phyloP scores from a whole-genome alignment of 495 filamentous ascomycete genomes.

The Trypethelium eluteriae region DNA sequence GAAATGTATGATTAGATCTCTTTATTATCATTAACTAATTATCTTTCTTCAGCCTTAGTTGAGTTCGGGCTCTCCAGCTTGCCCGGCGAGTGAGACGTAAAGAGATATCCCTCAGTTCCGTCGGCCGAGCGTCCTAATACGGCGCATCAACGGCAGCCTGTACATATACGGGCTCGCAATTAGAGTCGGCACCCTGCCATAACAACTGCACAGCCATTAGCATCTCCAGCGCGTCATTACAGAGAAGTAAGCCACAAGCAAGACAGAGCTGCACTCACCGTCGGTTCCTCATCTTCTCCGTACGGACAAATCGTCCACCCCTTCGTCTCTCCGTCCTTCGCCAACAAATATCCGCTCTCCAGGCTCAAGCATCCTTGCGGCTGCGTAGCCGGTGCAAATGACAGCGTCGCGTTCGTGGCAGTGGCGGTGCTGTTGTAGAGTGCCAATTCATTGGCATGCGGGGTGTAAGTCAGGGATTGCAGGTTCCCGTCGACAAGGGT shows the following conservation, averaged over 20 bases:
- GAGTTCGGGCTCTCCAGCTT: not conserved
- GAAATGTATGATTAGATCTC: too few species aligned
- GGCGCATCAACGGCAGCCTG: constrained; percentile 3
- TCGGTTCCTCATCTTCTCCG: constrained; percentile 4
- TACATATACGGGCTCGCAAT: constrained; percentile 4
- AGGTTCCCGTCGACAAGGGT: constrained; percentile 3
- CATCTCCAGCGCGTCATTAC: not conserved
- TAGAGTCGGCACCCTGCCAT: not conserved
- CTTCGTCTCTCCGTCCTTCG: constrained; percentile 3
- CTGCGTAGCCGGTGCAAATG: not conserved
- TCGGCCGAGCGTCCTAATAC: not conserved
- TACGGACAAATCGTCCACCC: constrained; percentile 9
- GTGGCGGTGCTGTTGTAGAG: constrained; percentile 11
- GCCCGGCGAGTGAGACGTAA: not conserved
- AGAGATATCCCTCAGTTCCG: not conserved
- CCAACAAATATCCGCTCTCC: not conserved
- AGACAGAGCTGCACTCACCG: not conserved
- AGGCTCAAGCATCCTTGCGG: not conserved
- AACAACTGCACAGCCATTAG: not conserved
- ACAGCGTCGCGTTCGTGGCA: not conserved
- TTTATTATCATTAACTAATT: not conserved
- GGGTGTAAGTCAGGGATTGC: not conserved
- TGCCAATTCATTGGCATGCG: not conserved
- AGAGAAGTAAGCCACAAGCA: not conserved
- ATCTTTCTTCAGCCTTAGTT: not conserved